Base-by-base conservation (phyloP, 2,329 filamentous ascomycete genomes). In the Neocucurbitaria cava region DNA sequence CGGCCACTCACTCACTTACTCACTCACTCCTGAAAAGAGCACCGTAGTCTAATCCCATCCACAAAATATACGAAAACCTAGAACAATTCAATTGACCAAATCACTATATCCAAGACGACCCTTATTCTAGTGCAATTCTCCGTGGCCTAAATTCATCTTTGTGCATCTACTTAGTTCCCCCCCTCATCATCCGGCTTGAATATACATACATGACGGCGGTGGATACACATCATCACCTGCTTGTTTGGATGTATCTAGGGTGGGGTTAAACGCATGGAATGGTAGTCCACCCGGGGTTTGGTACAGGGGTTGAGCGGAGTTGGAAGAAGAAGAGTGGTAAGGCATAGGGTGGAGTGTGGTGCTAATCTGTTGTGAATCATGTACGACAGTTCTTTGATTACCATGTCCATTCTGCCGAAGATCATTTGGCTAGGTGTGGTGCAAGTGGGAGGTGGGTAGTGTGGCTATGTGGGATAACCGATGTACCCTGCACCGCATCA, bases 271-370 rank as follows among this genome's bases (percentile, higher is more conserved):
- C 54, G 76, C 77, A 0, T 61, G 82, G 4, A 81, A 62, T 26
- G 50, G 57, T 3, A 62, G 52, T 53, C n/a, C n/a, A n/a, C n/a
- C 73, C 74, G 1, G 80, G 78, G 0, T 83, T 82, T 42, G 79
- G 82, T 0, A 81, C 78, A 9, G 78, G 76, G 0, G 82, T 84
- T 56, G 80, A n/a, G n/a, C 79, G 3, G 81, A 83, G 65, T 71
- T 83, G 17, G 55, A 82, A 81, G 43, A 48, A 58, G 20, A 41
- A 47, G 39, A 30, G 15, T 21, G 43, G 43, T 46, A 10, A 31
- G 43, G 15, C 2, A n/a, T 3, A 13, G 36, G 11, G 8, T 10
- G 18, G 36, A 15, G 18, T 24, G 5, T 7, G 18, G 2, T 40
- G 36, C 3, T 21, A 21, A 21, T 7, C 18, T 40, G 36, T 20